Percentiles rank a stretch among this genome's conserved stretches.
These are phyloP conservation scores for Tetragonia tetragonoides DNA, from an alignment of 148 eudicot genomes.

Conservation along the genomic window DNA sequence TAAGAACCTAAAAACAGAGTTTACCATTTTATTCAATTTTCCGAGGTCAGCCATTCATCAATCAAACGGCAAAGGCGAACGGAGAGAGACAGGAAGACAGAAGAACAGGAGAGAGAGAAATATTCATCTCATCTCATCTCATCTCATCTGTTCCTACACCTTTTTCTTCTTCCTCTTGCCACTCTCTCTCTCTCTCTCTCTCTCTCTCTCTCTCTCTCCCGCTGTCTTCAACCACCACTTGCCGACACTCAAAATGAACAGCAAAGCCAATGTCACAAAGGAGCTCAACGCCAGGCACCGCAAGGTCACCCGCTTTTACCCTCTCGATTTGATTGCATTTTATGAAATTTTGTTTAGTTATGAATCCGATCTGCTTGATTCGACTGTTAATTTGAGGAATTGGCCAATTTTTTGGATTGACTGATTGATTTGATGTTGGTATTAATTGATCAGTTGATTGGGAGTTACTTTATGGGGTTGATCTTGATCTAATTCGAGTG, in stretches of 20 bases:
- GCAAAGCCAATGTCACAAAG: slow-evolving; percentile 80
- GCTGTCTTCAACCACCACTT: slow-evolving; percentile 2
- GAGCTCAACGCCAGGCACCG: slow-evolving; percentile 91
- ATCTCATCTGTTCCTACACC: not conserved
- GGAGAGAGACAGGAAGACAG: slow-evolving; percentile 24
- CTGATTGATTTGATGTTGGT: not conserved
- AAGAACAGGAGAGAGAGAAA: slow-evolving; percentile 23
- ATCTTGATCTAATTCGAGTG: not conserved
- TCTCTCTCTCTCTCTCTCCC: slow-evolving; percentile 8
- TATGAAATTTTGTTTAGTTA: not conserved
- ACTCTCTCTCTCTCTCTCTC: slow-evolving; percentile 16
- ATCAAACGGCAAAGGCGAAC: slow-evolving; percentile 3
- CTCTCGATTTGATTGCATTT: not conserved
- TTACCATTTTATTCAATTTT: too few species aligned
- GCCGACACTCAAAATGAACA: slow-evolving; percentile 53
- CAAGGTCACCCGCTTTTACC: slow-evolving; percentile 47
- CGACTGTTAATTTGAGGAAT: slow-evolving; percentile 8
- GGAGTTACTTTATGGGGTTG: not conserved
- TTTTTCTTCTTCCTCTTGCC: slow-evolving; percentile 14
- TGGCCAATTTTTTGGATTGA: not conserved
- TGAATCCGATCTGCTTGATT: slow-evolving; percentile 15
- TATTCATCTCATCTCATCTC: not conserved
- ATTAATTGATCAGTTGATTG: not conserved
- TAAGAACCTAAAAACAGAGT: too few species aligned
- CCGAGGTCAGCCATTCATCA: not conserved